phyloP scores from a whole-genome alignment of 768 basidiomycete species.

The Lactifluus rugatus region DNA sequence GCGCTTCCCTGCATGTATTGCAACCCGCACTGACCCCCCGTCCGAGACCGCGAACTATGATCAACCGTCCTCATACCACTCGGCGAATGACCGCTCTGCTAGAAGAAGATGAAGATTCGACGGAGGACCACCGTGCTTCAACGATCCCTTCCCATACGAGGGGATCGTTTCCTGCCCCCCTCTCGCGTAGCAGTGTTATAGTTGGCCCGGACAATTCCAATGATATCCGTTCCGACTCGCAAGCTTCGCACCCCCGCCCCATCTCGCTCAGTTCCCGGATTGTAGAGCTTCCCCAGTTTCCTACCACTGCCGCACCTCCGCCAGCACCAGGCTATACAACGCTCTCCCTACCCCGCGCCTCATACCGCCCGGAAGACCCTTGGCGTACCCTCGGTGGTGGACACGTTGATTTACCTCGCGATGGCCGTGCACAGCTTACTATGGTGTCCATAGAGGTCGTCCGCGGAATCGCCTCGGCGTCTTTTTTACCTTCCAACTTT shows the following conservation, averaged over 20 bases:
- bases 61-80: constrained; percentile 19
- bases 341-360: constrained; percentile 38
- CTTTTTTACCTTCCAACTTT: constrained; percentile 2
- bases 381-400: constrained; percentile 33
- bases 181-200: not conserved
- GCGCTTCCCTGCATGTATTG: constrained; percentile 1
- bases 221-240: constrained; percentile 1
- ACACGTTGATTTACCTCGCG: constrained; percentile 60
- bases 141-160: not conserved
- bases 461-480: constrained; percentile 32
- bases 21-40: constrained; percentile 5
- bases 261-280: constrained; percentile 17
- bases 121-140: constrained; percentile 14
- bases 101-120: constrained; percentile 32
- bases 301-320: constrained; percentile 17
- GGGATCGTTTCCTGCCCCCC: constrained; percentile 19
- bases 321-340: constrained; percentile 29
- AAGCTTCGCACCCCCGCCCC: constrained; percentile 7
- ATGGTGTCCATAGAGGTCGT: constrained; percentile 85
- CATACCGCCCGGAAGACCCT: constrained; percentile 31
- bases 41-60: constrained; percentile 18
- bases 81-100: constrained; percentile 31
- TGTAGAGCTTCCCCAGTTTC: constrained; percentile 28
- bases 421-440: constrained; percentile 74
- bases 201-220: not conserved